Evolutionary conservation across 2,329 filamentous ascomycete genomes (phyloP), one percentile per base, ranked within the genome.

Genomic region (Epichloe festucae): DNA sequence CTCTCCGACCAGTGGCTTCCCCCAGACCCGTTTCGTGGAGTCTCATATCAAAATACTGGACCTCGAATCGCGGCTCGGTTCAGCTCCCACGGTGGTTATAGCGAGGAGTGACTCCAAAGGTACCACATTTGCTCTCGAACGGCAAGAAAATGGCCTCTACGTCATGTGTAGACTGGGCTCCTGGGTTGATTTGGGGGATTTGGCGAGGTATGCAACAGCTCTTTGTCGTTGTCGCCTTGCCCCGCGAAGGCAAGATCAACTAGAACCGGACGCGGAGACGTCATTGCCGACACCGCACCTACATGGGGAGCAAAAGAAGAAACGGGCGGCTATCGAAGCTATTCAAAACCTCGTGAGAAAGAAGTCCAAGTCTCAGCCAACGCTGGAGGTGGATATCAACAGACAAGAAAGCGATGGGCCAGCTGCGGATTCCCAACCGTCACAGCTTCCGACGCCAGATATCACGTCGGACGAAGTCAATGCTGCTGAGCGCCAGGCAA

Each of bases 151-250:
- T 46, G 75, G 76, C 1, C 70, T 84, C 3, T 90, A 87, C 63
- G 77, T 79, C 11, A 63, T 88, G 27, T 89, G 83, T 64, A 82
- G 78, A 59, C 69, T 93, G 43, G 83, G 79, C 2, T 65, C 70
- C 19, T 87, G 84, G 83, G 73, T 86, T 21, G 76, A 82, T 54
- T 62, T 84, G 49, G 72, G 75, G 38, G 67, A 72, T 6, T 68
- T 89, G 31, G 67, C 67, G 23, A 62, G 65, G 11, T 64, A 71
- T 40, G 77, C 79, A 40, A 78, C 76, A 0, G 64, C 61, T 4
- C 48, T 65, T 31, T 66, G 59, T 44, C 59, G 54, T 23, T 60
- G 68, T 11, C 65, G 67, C 11, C 50, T 70, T 7, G 54, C 54
- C 7, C 56, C 58, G 15, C 50, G 52, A 15, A 59, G 54, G 27